These are phyloP conservation scores for Boletus semigastroideus DNA, from an alignment of 1,284 basidiomycete species.

Conservation along the genomic window DNA sequence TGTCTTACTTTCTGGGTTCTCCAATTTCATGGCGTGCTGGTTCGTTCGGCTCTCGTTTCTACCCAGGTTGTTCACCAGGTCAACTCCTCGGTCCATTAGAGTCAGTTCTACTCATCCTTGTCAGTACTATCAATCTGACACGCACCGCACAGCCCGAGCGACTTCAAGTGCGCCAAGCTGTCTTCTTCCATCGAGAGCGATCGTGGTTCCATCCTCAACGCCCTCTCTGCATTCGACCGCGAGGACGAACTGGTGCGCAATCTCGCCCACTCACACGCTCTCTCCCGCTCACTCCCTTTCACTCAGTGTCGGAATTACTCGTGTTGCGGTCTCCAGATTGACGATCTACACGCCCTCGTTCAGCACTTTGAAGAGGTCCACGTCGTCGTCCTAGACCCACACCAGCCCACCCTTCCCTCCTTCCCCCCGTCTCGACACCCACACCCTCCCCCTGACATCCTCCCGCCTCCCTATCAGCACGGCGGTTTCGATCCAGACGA, in stretches of 20 bases:
- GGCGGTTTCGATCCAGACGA: constrained; percentile 68
- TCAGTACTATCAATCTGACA: not conserved
- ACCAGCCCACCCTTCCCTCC: constrained; percentile 45
- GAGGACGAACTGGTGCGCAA: constrained; percentile 66
- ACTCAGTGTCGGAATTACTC: constrained; percentile 75
- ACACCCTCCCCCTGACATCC: constrained; percentile 18
- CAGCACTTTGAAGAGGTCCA: constrained; percentile 88
- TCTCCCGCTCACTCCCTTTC: not conserved
- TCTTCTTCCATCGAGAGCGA: constrained; percentile 63
- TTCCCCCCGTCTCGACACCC: constrained; percentile 39
- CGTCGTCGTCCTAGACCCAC: constrained; percentile 66
- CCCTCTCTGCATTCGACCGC: constrained; percentile 62
- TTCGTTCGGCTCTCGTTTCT: constrained; percentile 61
- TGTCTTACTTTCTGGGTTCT: constrained; percentile 68
- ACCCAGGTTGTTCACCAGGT: constrained; percentile 59
- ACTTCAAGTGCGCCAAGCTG: constrained; percentile 53
- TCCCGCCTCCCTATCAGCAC: constrained; percentile 25
- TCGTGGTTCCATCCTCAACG: constrained; percentile 60
- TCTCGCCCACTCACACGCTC: not conserved
- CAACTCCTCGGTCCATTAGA: constrained; percentile 61
- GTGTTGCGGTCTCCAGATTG: constrained; percentile 78
- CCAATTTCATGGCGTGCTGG: constrained; percentile 67
- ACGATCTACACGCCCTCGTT: constrained; percentile 80
- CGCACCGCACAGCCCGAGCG: constrained; percentile 42
- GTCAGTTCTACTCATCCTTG: constrained; percentile 39